A percentile compares a stretch with the other conserved stretches of the same genome.
Evolutionary conservation across 345 rosid species (phyloP).

Genomic region (Murraya paniculata): DNA sequence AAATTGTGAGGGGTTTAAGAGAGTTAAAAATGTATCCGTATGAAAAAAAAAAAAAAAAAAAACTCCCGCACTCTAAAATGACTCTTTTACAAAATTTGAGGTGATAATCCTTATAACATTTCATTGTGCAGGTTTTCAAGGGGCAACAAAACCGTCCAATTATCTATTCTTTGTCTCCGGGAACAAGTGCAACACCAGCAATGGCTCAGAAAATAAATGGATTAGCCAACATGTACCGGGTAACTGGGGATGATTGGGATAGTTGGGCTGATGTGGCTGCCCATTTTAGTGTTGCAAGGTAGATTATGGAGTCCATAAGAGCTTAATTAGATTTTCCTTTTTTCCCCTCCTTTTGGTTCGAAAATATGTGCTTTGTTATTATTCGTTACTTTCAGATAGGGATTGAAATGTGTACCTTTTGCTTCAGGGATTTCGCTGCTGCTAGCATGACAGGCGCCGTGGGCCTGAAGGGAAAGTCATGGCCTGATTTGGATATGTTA

Average conservation of each 20-base stretch:
- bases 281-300: constrained; percentile 84
- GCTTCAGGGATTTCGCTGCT: constrained; percentile 59
- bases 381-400: too few species aligned
- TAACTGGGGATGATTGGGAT: constrained; percentile 95
- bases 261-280: constrained; percentile 68
- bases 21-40: too few species aligned
- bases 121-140: constrained; percentile 55
- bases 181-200: constrained; percentile 68
- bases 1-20: fast-evolving
- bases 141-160: constrained; percentile 61
- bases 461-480: constrained; percentile 69
- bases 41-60: neutral
- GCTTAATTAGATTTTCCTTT: too few species aligned
- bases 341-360: too few species aligned
- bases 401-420: constrained; percentile 7
- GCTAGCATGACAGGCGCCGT: constrained; percentile 56
- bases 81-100: neutral
- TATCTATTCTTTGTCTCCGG: constrained; percentile 84
- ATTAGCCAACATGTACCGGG: constrained; percentile 73
- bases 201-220: constrained; percentile 69
- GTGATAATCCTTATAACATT: neutral
- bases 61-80: too few species aligned
- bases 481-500: constrained; percentile 93
- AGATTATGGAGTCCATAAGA: neutral
- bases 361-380: too few species aligned